Conservation (phyloP, 306 rosid genomes). For the Cucurbita maxima region DNA sequence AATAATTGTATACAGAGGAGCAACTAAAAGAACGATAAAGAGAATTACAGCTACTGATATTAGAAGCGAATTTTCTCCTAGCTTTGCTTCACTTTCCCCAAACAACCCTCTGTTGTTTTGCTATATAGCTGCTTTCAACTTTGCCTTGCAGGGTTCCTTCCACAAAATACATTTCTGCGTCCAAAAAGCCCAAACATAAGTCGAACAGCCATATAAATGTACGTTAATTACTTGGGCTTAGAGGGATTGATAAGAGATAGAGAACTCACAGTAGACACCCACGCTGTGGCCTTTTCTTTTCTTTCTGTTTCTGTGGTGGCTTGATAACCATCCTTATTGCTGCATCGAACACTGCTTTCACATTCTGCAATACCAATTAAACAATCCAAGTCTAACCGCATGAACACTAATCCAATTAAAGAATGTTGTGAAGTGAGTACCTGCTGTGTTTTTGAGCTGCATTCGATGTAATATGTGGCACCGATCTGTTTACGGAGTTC, state of each 20-base stretch:
- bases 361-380: constrained; percentile 46
- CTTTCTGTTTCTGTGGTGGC: constrained; percentile 77
- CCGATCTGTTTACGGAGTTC: constrained; percentile 87
- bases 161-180: constrained; percentile 9
- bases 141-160: not conserved
- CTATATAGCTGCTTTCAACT: not conserved
- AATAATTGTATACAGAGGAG: not conserved
- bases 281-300: constrained; percentile 44
- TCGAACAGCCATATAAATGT: no score
- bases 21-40: not conserved
- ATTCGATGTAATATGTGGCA: constrained; percentile 61
- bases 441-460: constrained; percentile 99
- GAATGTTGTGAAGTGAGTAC: constrained; percentile 8
- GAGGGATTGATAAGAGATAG: constrained; percentile 7
- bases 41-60: not conserved
- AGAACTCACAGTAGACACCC: constrained; percentile 70
- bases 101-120: constrained; percentile 1
- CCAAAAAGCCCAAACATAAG: not conserved
- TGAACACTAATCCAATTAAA: not conserved
- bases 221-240: not conserved
- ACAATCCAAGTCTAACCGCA: not conserved
- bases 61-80: not conserved
- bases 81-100: not conserved
- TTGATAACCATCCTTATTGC: constrained; percentile 83
- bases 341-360: constrained; percentile 79